Evolutionary conservation across 192 early-diverging fungal genomes (phyloP), one percentile per base, ranked within the genome.

Genomic region (Cetraspora pellucida): DNA sequence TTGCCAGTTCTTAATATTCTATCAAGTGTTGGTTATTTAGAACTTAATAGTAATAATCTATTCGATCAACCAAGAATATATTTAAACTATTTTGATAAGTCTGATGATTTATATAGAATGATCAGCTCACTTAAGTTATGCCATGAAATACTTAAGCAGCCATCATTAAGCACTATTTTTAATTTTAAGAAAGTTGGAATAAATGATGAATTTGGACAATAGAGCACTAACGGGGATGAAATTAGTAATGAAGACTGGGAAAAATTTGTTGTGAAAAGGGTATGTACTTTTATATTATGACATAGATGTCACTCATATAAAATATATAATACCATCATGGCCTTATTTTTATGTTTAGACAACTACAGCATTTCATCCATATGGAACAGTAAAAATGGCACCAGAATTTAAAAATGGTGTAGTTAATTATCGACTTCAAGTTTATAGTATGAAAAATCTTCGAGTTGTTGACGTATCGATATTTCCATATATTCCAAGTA

Each of bases 201-300:
- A 11, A 23, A n/a, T 60, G 27, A 60, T 30, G 21, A 60, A 60
- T 49, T 49, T 49, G 47, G 47, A 49, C 47, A 49, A 49, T 49
- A 16, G 47, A 16, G 10, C 10, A 49, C 10, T 49, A 16, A 49
- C 16, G 47, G 47, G 0, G 47, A 13, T 49, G 25, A 60, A 0
- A 60, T 60, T n/a, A 27, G 21, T 30, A 25, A 60, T 60, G 25
- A 60, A 25, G 58, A 60, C 25, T 60, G 58, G 58, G 58, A 60
- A 25, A n/a, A 60, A 30, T 25, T 25, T 60, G 27, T 60, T 25
- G 21, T n/a, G 21, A 0, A 60, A 9, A 30, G 10, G 23, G 58
- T 60, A 60, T 11, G 23, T 60, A 11, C 1, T 60, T 10, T 23
- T 23, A 21, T 23, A 11, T 23, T 23, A 10, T 2, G 17, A 7